Evolutionary conservation across 2,329 filamentous ascomycete genomes (phyloP).

Genomic region (Scedosporium apiospermum): DNA sequence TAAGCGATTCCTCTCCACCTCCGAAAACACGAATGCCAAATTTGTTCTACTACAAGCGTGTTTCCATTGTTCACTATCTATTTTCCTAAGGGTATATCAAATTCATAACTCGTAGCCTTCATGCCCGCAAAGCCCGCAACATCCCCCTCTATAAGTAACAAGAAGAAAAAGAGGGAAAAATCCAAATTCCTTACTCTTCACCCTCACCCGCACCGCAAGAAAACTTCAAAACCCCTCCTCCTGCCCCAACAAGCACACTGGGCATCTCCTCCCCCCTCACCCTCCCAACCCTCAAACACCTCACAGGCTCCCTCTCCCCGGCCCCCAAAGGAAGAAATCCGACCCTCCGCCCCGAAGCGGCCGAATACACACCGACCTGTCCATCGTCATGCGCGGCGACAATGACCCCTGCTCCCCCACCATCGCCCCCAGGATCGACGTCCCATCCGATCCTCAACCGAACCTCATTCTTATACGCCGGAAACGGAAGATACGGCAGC

Average conservation of each 20-base stretch:
- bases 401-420: constrained; percentile 32
- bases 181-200: too few species aligned
- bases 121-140: neutral
- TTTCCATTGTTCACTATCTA: neutral
- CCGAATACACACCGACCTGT: constrained; percentile 38
- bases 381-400: constrained; percentile 45
- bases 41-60: neutral
- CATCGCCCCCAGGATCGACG: constrained; percentile 21
- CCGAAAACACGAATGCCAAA: neutral
- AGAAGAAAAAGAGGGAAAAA: neutral
- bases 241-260: neutral
- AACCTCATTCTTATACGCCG: constrained; percentile 38
- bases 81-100: neutral
- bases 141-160: neutral
- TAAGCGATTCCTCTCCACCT: neutral
- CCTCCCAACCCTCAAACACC: constrained; percentile 18
- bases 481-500: constrained; percentile 36
- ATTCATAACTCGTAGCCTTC: neutral
- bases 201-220: neutral
- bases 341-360: constrained; percentile 27
- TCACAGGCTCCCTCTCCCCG: neutral
- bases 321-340: neutral
- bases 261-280: constrained; percentile 5
- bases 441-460: constrained; percentile 43
- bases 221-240: neutral